Percentiles rank a stretch among this genome's conserved stretches.
Evolutionary conservation across 805 yeast genomes (phyloP).

Genomic region (Debaryomyces castellii): DNA sequence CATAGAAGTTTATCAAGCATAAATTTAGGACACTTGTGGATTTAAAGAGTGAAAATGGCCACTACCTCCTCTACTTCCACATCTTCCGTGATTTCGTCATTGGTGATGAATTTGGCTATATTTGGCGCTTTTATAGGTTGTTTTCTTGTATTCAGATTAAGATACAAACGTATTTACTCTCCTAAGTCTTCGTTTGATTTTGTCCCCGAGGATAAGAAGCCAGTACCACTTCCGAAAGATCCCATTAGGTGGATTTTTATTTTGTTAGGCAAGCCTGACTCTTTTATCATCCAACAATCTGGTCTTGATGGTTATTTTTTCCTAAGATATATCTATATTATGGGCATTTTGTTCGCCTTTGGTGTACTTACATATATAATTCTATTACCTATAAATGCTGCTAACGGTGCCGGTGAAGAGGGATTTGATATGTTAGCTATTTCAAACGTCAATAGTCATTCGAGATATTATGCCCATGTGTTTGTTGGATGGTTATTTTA

Average conservation of each 20-base stretch:
- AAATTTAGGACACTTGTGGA: no score
- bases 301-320: conserved; percentile 96
- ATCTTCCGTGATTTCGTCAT: conserved; percentile 69
- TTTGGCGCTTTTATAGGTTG: conserved; percentile 59
- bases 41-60: not conserved
- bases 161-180: conserved; percentile 72
- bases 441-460: conserved; percentile 61
- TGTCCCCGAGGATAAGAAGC: conserved; percentile 58
- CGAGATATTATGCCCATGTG: conserved; percentile 84
- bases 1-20: no score
- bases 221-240: conserved; percentile 72
- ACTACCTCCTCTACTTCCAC: conserved; percentile 48
- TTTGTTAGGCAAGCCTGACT: conserved; percentile 63
- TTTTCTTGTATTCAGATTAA: conserved; percentile 67
- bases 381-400: conserved; percentile 81
- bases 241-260: conserved; percentile 69
- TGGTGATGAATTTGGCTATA: conserved; percentile 65
- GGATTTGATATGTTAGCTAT: conserved; percentile 81
- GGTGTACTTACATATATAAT: conserved; percentile 61
- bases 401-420: conserved; percentile 54
- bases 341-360: conserved; percentile 45
- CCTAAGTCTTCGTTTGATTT: conserved; percentile 73
- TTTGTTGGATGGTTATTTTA: conserved; percentile 78
- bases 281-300: conserved; percentile 78
- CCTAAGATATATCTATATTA: conserved; percentile 67